Evolutionary conservation across 2,329 filamentous ascomycete genomes (phyloP).

Genomic region (Metarhizium rileyi): DNA sequence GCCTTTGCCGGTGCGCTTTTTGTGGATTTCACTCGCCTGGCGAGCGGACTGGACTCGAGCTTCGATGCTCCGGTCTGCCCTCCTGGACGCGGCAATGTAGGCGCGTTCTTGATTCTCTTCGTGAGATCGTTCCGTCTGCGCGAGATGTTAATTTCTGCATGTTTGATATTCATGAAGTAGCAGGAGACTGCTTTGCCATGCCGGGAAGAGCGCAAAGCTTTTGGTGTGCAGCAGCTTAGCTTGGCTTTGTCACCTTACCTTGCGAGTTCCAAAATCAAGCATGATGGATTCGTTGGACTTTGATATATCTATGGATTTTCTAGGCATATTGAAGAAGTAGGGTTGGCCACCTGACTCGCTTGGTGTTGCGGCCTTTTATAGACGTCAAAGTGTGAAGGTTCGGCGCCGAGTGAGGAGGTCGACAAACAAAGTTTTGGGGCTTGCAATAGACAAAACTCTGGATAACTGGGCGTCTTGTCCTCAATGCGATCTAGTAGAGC

Average conservation of each 20-base stretch:
- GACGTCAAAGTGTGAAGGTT: not conserved
- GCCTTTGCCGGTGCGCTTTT: slow-evolving; percentile 72
- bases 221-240: too few relatives aligned
- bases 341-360: not conserved
- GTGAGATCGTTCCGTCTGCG: slow-evolving; percentile 62
- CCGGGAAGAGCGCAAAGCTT: not conserved
- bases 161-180: too few relatives aligned
- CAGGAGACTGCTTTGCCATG: not conserved
- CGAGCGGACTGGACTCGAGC: slow-evolving; percentile 80
- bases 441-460: not conserved
- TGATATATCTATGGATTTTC: not conserved
- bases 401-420: not conserved
- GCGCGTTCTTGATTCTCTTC: slow-evolving; percentile 80
- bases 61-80: slow-evolving; percentile 79
- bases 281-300: not conserved
- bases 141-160: not conserved
- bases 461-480: not conserved
- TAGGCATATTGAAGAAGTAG: not conserved
- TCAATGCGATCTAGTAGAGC: not conserved
- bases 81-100: slow-evolving; percentile 82
- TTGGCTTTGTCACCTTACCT: too few relatives aligned
- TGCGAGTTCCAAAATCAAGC: not conserved
- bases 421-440: not conserved
- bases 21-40: slow-evolving; percentile 85
- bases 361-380: not conserved